Evolutionary conservation across 768 basidiomycete species (phyloP), one percentile per base, ranked within the genome.

Genomic region (Suillus bovinus): DNA sequence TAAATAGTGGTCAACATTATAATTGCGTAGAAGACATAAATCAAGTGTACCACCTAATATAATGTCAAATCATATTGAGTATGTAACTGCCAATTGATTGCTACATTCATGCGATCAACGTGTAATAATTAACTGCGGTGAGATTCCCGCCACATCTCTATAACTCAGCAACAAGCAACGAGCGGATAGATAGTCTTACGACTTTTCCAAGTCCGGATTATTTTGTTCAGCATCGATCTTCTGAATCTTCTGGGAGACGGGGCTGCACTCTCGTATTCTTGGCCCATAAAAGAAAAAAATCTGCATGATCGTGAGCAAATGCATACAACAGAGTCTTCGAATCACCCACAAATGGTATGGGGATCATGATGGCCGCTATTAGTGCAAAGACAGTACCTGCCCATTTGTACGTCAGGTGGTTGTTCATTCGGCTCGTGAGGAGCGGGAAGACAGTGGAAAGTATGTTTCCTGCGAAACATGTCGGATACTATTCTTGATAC

Each of bases 391-490:
- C 74, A 13, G 82, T 85, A 63, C 81, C 83, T 1, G 86, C 85
- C 83, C 88, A 89, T 63, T 79, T 80, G 61, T 84, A 86, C 17
- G 78, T 81, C 36, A 91, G 77, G 1, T 70, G 74, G 3, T 72
- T 69, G 70, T 84, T 88, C 85, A 89, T 86, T 56, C 79, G 81
- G 20, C 78, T 71, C 9, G 85, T 84, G 72, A 89, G 89, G 10
- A 90, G 78, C 0, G 88, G 84, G 72, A 90, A 90, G 13, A 76
- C 78, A 14, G 78, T 78, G 1, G 77, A 84, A 1, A 78, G 68
- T 22, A 86, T 61, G 63, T 85, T 86, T 38, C 84, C 83, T 85
- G 63, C 27, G 17, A 53, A 22, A 27, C 9, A 54, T 8, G 29
- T 54, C 9, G 38, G 9, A 13, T 22, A 11, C 16, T n/a, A 7